These are phyloP conservation scores for Silene conica DNA, from an alignment of 148 eudicot species.

Conservation along the genomic window DNA sequence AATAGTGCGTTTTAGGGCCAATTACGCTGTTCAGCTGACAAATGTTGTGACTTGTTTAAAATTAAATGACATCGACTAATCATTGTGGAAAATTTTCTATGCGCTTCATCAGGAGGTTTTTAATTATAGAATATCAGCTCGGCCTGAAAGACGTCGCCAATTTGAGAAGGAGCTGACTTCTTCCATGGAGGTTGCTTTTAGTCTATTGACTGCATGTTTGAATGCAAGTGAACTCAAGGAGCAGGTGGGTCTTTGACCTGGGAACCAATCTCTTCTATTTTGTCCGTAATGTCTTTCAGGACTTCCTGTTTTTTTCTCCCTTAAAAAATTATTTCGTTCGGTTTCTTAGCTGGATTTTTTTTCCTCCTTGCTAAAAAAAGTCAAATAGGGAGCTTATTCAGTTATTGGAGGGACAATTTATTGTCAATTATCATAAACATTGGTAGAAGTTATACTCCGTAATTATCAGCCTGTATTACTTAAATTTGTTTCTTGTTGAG, in stretches of 20 bases:
- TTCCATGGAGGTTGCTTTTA: constrained; percentile 68
- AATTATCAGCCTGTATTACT: background rate
- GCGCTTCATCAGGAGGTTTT: constrained; percentile 60
- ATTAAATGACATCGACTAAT: constrained; percentile 1
- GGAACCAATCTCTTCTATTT: background rate
- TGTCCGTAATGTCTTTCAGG: constrained; percentile 29
- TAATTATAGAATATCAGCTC: constrained; percentile 91
- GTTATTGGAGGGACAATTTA: too few species aligned
- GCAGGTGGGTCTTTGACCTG: constrained; percentile 51
- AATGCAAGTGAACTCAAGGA: constrained; percentile 74
- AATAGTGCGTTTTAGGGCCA: background rate
- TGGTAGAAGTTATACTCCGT: too few species aligned
- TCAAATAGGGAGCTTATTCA: too few species aligned
- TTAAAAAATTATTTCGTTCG: background rate
- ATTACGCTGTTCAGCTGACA: background rate
- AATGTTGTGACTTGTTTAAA: background rate
- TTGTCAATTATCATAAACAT: too few species aligned
- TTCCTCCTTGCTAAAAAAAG: too few species aligned
- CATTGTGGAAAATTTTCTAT: background rate
- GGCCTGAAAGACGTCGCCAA: constrained; percentile 92
- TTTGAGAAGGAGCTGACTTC: constrained; percentile 87
- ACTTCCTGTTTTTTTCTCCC: constrained; percentile 38
- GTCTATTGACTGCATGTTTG: constrained; percentile 78
- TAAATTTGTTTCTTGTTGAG: background rate
- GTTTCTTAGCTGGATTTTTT: too few species aligned